Base-by-base conservation (phyloP, 176 grass and related monocot genomes). In the Cymbopogon citratus region DNA sequence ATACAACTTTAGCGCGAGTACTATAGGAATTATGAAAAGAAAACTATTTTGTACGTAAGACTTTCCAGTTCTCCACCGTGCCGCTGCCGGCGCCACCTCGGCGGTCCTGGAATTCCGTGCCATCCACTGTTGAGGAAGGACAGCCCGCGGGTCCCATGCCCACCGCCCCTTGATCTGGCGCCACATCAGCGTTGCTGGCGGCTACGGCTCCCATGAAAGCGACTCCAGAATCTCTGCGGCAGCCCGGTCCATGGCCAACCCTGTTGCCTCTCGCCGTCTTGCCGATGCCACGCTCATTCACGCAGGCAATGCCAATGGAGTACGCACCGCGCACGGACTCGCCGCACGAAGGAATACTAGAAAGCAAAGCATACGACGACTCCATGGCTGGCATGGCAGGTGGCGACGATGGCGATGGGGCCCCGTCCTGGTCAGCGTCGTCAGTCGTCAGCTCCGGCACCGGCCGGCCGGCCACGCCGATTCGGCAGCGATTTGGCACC, bases 121-220 rank as follows among this genome's bases (percentile, higher is more conserved):
- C 38, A 12, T n/a, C 14, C 12, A 33, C 46, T 26, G 60, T 26
- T 45, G 1, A 11, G 3, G 2, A 24, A 45, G 74, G 74, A 84
- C 49, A 14, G 45, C 16, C 5, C 0, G 18, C 1, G 76, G 76
- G 69, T 1, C 77, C 84, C 77, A 1, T 34, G 3, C 1, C 76
- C 84, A 66, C 84, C 69, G 76, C 60, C 60, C 60, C 60, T 18
- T 7, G 44, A 45, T 5, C 85, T 59, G 69, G 56, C 35, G 85
- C 49, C 78, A 81, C 63, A 57, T 87, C 85, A 81, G 36, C 36
- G 6, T 59, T 29, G 11, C 61, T 60, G 64, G 41, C 77, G 6
- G 46, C 16, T 56, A 75, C 44, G 19, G 61, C 60, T 54, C 76
- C 29, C 41, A 18, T 66, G 57, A 27, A 66, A 66, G 15, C 60